Conservation (phyloP, 1,284 basidiomycete genomes). For the Trichosporon coremiiforme region DNA sequence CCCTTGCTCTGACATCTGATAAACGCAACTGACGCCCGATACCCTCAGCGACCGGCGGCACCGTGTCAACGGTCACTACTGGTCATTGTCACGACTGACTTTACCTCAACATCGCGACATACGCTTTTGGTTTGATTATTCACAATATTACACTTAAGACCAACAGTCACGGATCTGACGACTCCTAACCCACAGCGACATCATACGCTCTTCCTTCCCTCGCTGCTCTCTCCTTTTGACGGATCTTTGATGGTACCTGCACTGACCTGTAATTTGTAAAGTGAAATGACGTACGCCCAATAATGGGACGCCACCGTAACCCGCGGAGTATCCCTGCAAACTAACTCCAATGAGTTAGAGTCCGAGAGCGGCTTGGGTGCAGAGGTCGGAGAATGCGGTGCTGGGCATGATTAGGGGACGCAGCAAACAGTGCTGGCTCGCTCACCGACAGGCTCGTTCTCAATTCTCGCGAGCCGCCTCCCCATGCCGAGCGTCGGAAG, state of each 20-base stretch:
- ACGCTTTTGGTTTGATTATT: neutral
- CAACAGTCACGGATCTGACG: neutral
- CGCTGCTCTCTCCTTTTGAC: neutral
- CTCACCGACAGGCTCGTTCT: neutral
- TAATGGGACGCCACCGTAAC: neutral
- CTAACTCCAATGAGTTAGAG: neutral
- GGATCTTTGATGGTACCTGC: neutral
- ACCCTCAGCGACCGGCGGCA: neutral
- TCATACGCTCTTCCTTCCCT: neutral
- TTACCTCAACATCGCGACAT: neutral
- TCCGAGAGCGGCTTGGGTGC: neutral
- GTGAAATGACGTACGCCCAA: neutral
- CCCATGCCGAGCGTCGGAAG: too few relatives aligned
- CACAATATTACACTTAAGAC: neutral
- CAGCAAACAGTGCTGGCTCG: too few relatives aligned
- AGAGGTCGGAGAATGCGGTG: neutral
- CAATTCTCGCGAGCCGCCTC: too few relatives aligned
- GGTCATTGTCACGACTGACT: neutral
- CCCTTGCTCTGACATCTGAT: neutral
- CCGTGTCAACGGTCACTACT: too few relatives aligned
- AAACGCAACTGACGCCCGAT: neutral
- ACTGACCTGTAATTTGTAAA: neutral
- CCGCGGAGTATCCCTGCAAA: slow-evolving; percentile 12
- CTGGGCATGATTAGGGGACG: neutral
- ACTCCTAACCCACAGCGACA: neutral